These are phyloP conservation scores for Sequoiadendron giganteum DNA, from an alignment of 75 land plant species.

Conservation along the genomic window DNA sequence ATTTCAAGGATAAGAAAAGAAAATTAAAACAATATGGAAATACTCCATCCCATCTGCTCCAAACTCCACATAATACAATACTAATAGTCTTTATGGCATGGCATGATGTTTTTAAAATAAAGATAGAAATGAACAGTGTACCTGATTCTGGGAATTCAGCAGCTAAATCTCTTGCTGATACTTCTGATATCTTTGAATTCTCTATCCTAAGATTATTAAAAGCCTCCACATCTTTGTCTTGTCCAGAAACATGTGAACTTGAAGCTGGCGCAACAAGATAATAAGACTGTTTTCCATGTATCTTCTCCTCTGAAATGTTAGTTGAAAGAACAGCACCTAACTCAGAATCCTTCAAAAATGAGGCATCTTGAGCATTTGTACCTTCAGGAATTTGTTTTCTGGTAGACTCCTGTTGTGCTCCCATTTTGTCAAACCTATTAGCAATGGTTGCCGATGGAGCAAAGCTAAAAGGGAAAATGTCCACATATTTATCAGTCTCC, in stretches of 20 bases:
- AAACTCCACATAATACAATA: not conserved
- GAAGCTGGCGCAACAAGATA: not conserved
- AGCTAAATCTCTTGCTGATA: slow-evolving; percentile 10
- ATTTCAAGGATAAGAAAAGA: not conserved
- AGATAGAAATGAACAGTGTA: not conserved
- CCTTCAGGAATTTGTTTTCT: slow-evolving; percentile 6
- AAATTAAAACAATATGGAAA: not conserved
- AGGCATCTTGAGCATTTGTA: slow-evolving; percentile 7
- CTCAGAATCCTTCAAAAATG: not conserved
- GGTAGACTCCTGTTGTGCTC: not conserved
- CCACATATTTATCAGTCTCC: not conserved
- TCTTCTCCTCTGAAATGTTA: slow-evolving; percentile 5
- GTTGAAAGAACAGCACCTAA: not conserved
- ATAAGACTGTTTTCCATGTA: not conserved
- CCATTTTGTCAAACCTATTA: slow-evolving; percentile 11
- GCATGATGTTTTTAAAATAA: not conserved
- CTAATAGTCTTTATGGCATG: not conserved
- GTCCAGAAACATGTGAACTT: not conserved
- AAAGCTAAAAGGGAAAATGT: not conserved
- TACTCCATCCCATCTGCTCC: not conserved
- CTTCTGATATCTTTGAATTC: slow-evolving; percentile 2
- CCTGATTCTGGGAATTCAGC: slow-evolving; percentile 5
- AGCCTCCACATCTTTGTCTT: not conserved
- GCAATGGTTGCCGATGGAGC: not conserved
- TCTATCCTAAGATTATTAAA: not conserved